Evolutionary conservation across 345 rosid genomes (phyloP).

Genomic region (Angophora floribunda): DNA sequence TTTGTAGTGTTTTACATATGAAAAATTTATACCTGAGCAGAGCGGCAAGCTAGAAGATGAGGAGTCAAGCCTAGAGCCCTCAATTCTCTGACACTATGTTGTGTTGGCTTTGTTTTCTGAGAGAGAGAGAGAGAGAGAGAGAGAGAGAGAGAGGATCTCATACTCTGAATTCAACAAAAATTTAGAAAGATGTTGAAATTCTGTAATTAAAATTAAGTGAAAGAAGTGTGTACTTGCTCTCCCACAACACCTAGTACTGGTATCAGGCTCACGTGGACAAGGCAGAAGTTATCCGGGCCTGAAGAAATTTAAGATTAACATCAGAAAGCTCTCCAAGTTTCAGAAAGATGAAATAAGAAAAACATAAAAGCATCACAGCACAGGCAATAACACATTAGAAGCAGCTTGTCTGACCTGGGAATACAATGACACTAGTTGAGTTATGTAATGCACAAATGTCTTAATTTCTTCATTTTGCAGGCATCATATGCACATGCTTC

Average conservation of each 20-base stretch:
- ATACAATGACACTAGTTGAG: not conserved
- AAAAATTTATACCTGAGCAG: constrained; percentile 55
- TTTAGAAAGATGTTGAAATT: not conserved
- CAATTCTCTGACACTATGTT: constrained; percentile 83
- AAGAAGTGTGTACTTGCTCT: constrained; percentile 60
- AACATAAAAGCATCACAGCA: not conserved
- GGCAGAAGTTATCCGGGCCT: constrained; percentile 92
- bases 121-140: not conserved
- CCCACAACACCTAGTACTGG: constrained; percentile 97
- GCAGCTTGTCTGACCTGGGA: not conserved
- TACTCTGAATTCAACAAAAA: not conserved
- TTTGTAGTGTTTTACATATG: not conserved
- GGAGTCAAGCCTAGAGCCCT: constrained; percentile 97
- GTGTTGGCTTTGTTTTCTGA: constrained; percentile 16
- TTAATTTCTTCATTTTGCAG: not conserved
- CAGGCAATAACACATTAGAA: not conserved
- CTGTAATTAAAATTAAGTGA: not conserved
- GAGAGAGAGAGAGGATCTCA: not conserved
- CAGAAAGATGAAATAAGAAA: not conserved
- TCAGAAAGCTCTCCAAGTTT: not conserved
- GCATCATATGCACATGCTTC: not conserved
- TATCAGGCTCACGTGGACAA: constrained; percentile 92
- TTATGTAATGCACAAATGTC: not conserved
- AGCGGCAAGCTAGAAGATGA: constrained; percentile 89
- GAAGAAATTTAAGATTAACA: constrained; percentile 4